Base-by-base conservation (phyloP, 2,329 filamentous ascomycete genomes). In the Fusarium sp. region DNA sequence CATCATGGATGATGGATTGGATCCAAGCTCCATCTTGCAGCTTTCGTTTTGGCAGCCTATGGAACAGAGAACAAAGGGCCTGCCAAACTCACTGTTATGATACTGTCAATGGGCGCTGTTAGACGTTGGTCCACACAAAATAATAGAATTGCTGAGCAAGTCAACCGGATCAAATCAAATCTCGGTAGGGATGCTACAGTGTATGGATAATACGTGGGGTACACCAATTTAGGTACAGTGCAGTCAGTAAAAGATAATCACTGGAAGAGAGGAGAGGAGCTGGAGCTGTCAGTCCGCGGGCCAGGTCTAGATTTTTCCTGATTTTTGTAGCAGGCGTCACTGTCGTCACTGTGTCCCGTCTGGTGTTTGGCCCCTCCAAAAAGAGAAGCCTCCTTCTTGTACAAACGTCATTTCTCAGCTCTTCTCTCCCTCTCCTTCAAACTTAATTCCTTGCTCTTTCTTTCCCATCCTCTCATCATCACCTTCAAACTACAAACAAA, bases 21-120 rank as follows among this genome's bases (percentile, higher is more conserved):
- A 63, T 65, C 67, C 63, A 71, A 71, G 68, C 69, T 71, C 65
- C 65, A 69, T 64, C 46, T 20, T 56, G 62, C 58, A 69, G 66
- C 65, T 68, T 49, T 22, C 40, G 45, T 24, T 52, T 47, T 47
- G 44, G 18, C 32, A 40, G 18, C 18, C 32, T 48, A 18, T 18
- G 32, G 32, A 4, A 38, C 24, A 43, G 56, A 24, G 40, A 51
- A 62, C 47, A 51, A 49, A 62, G 24, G n/a, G 29, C 32, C 22
- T 47, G 10, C 30, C n/a, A 49, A 49, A 24, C 47, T 30, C 29
- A 49, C 29, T 49, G 29, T 16, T 16, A 49, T 25, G 34, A 24
- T 18, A 27, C 48, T 16, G 22, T 27, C 12, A 18, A 38, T n/a
- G 54, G 49, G 68, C 40, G 59, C 44, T 62, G 64, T 65, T 55